Evolutionary conservation across 495 filamentous ascomycete genomes (phyloP).

Genomic region (Penicillium riverlandense): DNA sequence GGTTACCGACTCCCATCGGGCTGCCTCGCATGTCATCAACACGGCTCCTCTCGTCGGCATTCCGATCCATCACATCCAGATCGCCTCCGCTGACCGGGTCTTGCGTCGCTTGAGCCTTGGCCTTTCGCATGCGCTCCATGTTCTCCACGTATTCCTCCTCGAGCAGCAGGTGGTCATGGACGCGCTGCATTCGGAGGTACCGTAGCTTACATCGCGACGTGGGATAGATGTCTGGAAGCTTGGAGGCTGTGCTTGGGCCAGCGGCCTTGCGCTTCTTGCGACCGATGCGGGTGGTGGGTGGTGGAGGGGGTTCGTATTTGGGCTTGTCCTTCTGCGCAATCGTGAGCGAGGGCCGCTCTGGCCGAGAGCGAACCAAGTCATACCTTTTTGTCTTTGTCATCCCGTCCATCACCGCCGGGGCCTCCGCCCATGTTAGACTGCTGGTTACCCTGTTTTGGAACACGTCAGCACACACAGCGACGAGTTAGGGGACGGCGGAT

Average conservation of each 20-base stretch:
- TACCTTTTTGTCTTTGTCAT: conserved; percentile 96
- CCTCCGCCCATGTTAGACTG: conserved; percentile 78
- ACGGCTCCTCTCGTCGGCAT: conserved; percentile 89
- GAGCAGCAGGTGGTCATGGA: conserved; percentile 93
- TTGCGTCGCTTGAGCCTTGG: conserved; percentile 71
- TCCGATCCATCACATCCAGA: conserved; percentile 51
- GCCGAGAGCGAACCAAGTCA: conserved; percentile 5
- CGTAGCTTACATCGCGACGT: conserved; percentile 96
- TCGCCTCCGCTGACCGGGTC: conserved; percentile 42
- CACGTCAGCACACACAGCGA: conserved; percentile 14
- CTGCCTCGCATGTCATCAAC: conserved; percentile 99
- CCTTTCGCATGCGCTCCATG: conserved; percentile 87
- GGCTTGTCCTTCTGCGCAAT: conserved; percentile 87
- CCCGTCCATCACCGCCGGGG: conserved; percentile 64
- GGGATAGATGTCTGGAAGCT: conserved; percentile 87
- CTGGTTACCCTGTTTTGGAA: conserved; percentile 51
- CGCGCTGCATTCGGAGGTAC: conserved; percentile 94
- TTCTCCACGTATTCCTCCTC: conserved; percentile 99
- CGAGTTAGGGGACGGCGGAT: background rate
- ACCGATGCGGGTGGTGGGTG: conserved; percentile 94
- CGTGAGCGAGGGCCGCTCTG: conserved; percentile 2
- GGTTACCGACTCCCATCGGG: conserved; percentile 95
- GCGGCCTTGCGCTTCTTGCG: conserved; percentile 93
- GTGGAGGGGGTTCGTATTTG: conserved; percentile 97
- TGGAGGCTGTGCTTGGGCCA: conserved; percentile 87